Base-by-base conservation (phyloP, 768 basidiomycete genomes). In the Kwoniella sp. region DNA sequence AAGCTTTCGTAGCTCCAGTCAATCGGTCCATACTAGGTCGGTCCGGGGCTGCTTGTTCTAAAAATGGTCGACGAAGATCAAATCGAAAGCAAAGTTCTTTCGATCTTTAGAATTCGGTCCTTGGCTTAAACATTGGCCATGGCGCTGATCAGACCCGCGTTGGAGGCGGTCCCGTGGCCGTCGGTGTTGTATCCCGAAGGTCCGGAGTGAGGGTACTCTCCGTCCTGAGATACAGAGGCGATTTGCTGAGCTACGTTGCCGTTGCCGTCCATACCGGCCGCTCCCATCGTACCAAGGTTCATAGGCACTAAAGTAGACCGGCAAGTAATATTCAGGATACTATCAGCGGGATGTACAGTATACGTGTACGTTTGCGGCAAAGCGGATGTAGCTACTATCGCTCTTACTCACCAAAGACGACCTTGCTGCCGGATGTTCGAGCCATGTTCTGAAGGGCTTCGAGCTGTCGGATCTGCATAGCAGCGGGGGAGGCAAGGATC, bases 401-500 rank as follows among this genome's bases (percentile, higher is more conserved):
- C 5, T 33, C 33, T 13, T 19, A 60, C 77, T 55, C 55, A 76
- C 73, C 93, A 72, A 97, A 96, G 60, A 98, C 85, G 70, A 95
- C 92, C 80, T 98, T 98, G 84, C 85, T 87, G 69, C 85, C 84
- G 1, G 62, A 21, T 17, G 86, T 87, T 81, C 90, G 90, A 52
- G 94, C 90, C 94, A 98, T 98, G 74, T 87, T 85, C 84, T 96
- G 92, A 68, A 97, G 85, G 52, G 93, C 91, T 80, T 99, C 95
- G 67, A 98, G 86, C 79, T 97, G 95, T 64, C 95, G 85, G 78
- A 97, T 97, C 81, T 96, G 93, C 92, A 97, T 96, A 58, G 95
- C 95, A 22, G 95, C 94, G 9, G 92, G 92, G 12, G 88, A 90
- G 22, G 92, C 91, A 36, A 78, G 74, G 65, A 80, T 78, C 68